Conservation (phyloP, 2,329 filamentous ascomycete genomes). For the Pseudogymnoascus sp. region DNA sequence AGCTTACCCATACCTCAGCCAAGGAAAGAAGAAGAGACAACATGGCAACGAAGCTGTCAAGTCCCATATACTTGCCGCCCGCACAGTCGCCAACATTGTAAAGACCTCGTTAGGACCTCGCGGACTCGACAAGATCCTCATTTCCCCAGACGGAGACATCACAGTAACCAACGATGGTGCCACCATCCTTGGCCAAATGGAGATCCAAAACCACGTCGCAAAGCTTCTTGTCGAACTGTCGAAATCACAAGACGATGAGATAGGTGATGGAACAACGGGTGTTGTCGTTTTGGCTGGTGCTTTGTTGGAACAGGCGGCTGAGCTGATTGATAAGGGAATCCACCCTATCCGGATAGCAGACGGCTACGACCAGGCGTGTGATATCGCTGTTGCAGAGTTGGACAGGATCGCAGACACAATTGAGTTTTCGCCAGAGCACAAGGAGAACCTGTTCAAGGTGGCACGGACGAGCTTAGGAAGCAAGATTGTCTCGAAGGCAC, state of each 20-base stretch:
- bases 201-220: conserved; percentile 96
- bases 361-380: conserved; percentile 94
- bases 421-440: conserved; percentile 72
- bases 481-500: conserved; percentile 98
- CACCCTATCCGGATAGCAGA: conserved; percentile 98
- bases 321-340: conserved; percentile 98
- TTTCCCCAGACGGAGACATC: conserved; percentile 96
- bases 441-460: conserved; percentile 82
- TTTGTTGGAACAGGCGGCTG: conserved; percentile 89
- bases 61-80: conserved; percentile 91
- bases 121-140: conserved; percentile 97
- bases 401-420: conserved; percentile 91
- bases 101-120: conserved; percentile 94
- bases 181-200: conserved; percentile 96
- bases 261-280: conserved; percentile 95
- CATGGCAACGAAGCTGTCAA: conserved; percentile 97
- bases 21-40: conserved; percentile 95
- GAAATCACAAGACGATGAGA: conserved; percentile 98
- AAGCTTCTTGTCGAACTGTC: conserved; percentile 95
- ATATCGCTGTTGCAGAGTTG: conserved; percentile 86
- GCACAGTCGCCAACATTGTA: conserved; percentile 93
- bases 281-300: conserved; percentile 94
- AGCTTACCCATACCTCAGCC: conserved; percentile 44
- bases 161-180: conserved; percentile 98
- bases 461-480: conserved; percentile 92